Conservation (phyloP, 306 rosid species). For the Astragalus glycyphyllos region DNA sequence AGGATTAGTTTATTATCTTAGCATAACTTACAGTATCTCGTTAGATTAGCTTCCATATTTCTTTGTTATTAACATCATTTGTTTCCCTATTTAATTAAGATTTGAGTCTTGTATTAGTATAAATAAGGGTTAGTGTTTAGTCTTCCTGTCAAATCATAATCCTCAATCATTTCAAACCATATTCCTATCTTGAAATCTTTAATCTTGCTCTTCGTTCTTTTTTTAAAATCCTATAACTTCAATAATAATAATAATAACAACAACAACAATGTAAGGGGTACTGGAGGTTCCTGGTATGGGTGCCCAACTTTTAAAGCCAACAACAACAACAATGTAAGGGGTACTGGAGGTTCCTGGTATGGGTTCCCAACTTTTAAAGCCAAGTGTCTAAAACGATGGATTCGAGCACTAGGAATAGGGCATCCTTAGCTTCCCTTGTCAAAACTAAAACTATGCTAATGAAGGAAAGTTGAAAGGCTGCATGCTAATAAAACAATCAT, state of each 20-base stretch:
- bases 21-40: not conserved
- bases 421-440: constrained; percentile 29
- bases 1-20: not conserved
- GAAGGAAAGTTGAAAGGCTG: constrained; percentile 15
- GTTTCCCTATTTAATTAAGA: not conserved
- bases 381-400: constrained; percentile 1
- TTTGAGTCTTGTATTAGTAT: not conserved
- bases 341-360: too few species aligned
- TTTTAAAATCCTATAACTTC: too few species aligned
- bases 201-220: too few species aligned
- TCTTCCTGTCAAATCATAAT: not conserved
- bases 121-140: not conserved
- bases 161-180: not conserved
- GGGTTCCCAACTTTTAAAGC: too few species aligned
- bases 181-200: too few species aligned
- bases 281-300: too few species aligned
- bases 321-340: too few species aligned
- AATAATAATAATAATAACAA: not conserved
- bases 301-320: too few species aligned
- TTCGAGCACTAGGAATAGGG: not conserved
- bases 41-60: too few species aligned
- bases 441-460: constrained; percentile 34
- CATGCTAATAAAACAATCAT: constrained; percentile 22
- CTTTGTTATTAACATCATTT: not conserved
- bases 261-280: too few species aligned